These are phyloP conservation scores for Serendipita indica DNA, from an alignment of 768 basidiomycete genomes.

Conservation along the genomic window DNA sequence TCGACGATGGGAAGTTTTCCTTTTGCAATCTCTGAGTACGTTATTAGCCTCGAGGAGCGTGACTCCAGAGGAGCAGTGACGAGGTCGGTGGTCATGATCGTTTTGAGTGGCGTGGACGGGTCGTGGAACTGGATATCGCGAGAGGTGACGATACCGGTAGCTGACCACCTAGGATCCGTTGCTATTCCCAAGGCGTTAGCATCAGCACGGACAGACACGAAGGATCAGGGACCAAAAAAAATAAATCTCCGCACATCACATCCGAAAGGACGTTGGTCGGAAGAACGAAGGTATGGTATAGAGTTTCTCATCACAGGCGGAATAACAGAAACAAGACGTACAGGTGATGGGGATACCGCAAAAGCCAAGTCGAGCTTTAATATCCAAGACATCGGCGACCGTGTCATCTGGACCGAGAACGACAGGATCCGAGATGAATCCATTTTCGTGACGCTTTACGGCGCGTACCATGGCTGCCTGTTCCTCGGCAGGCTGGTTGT, in stretches of 20 bases:
- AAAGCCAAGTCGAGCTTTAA: constrained; percentile 85
- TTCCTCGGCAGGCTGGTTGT: constrained; percentile 70
- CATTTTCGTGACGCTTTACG: constrained; percentile 97
- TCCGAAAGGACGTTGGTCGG: constrained; percentile 49
- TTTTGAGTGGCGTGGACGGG: constrained; percentile 43
- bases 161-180: constrained; percentile 74
- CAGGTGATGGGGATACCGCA: constrained; percentile 96
- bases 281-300: constrained; percentile 74
- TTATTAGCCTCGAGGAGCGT: too few species aligned
- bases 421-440: constrained; percentile 92
- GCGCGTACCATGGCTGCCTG: constrained; percentile 97
- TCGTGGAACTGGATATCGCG: constrained; percentile 92
- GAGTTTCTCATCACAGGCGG: constrained; percentile 30
- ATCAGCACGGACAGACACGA: too few species aligned
- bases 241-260: constrained; percentile 67
- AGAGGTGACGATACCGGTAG: constrained; percentile 88
- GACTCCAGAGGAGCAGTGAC: constrained; percentile 77
- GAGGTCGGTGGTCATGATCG: constrained; percentile 81
- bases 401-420: constrained; percentile 63
- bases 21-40: constrained; percentile 87
- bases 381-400: constrained; percentile 82
- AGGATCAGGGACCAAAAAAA: constrained; percentile 21
- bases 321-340: constrained; percentile 29
- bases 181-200: constrained; percentile 45
- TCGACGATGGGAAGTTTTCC: constrained; percentile 89